Base-by-base conservation (phyloP, 805 yeast species). In the Barnettozyma siamensis region DNA sequence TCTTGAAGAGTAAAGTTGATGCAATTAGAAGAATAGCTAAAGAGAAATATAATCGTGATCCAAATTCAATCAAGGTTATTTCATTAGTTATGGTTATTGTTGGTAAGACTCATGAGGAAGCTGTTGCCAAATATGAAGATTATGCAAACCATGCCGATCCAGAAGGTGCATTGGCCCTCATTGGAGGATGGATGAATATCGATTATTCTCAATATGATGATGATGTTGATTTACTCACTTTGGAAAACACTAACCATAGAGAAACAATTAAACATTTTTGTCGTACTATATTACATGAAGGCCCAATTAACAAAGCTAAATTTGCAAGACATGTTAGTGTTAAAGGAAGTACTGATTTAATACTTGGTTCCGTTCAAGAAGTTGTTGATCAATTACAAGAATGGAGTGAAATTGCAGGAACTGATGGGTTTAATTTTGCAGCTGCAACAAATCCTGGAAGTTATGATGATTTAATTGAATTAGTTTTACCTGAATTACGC, bases 141-240 rank as follows among this genome's bases (percentile, higher is more conserved):
- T 64, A 47, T 38, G 53, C 55, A 35, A 41, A 44, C 9, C 56
- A 60, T 40, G 65, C 65, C 3, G 69, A 66, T 45, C 51, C 59
- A 7, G 74, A 68, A 43, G 74, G 72, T n/a, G 72, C 72, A 1
- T 62, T 66, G 36, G 71, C 71, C 0, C 53, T 70, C 37, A 60
- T 70, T 47, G 64, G 72, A 21, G 75, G 75, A 3, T 69, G 73
- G 72, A 65, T 68, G 11, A 72, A 70, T 6, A 54, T 65, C 31
- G 73, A 70, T 39, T 59, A 65, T 38, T 60, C 65, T 21, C 50
- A 56, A 20, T 69, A 58, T 49, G 57, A 45, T 13, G 59, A 62
- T 40, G 70, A 66, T 20, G 65, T 65, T 37, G 71, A 66, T 37
- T 49, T 70, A 20, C 49, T 49, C 10, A 52, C 56, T 21, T 49